Base-by-base conservation (phyloP, 148 eudicot species). In the Rhododendron ovatum region DNA sequence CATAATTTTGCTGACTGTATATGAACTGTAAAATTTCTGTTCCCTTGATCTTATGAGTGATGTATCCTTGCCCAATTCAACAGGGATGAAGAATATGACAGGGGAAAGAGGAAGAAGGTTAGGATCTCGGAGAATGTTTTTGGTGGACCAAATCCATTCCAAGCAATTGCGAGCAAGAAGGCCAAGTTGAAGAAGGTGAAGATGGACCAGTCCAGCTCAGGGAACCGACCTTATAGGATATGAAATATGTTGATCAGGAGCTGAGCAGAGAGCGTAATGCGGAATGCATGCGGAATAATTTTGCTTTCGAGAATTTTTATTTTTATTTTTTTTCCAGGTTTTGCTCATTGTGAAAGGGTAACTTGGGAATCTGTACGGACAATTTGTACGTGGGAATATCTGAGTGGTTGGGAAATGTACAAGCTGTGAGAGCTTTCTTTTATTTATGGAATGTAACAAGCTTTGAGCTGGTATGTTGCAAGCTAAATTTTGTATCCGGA, bases 61-160 rank as follows among this genome's bases (percentile, higher is more conserved):
- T 81, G 45, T 17, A 55, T 81, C 35, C 28, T 41, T 87, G 28
- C 37, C n/a, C 4, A 82, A 75, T 80, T 87, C 65, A 43, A n/a
- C 93, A 94, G 99, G 99, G 98, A 97, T 86, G 95, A 95, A 79
- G 98, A 94, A 73, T 97, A 97, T 85, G 99, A 97, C 88, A 86
- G 88, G 26, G 99, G 98, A 80, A 95, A 92, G 90, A 93, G 95
- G 87, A 97, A 93, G 90, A 97, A 94, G 93, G 80, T 94, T 3
- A 91, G 93, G 84, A 88, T 13, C 51, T 79, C 87, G 22, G 90
- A 82, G 82, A 78, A 74, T 14, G 82, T 37, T 7, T 97, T 92
- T 80, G 93, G 86, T 15, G 96, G 96, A 82, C 90, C 93, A 71
- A 97, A 97, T 88, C 92, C 87, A 69, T 97, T 97, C 91, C 98